These are phyloP conservation scores for Eucalyptus regnans DNA, from an alignment of 345 rosid species.

Conservation along the genomic window DNA sequence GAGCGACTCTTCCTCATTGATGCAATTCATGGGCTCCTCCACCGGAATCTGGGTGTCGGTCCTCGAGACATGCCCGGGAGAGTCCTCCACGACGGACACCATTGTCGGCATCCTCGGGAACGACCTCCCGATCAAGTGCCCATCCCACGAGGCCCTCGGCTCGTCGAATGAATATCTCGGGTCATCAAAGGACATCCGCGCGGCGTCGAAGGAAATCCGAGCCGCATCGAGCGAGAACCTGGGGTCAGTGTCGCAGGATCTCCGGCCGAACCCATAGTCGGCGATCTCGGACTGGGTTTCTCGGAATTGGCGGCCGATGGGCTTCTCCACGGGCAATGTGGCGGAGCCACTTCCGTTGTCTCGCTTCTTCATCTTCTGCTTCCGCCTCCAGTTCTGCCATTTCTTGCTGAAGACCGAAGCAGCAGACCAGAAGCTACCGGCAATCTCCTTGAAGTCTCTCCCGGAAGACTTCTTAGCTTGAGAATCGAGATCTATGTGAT, in stretches of 20 bases:
- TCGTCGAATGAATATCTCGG: conserved; percentile 85
- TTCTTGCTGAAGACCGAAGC: conserved; percentile 97
- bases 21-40: conserved; percentile 42
- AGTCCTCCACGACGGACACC: conserved; percentile 90
- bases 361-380: conserved; percentile 84
- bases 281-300: conserved; percentile 98
- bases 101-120: conserved; percentile 76
- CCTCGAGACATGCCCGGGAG: conserved; percentile 54
- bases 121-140: conserved; percentile 57
- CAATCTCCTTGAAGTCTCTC: conserved; percentile 64
- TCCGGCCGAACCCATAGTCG: conserved; percentile 86
- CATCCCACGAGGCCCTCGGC: conserved; percentile 98
- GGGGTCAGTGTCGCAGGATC: conserved; percentile 99
- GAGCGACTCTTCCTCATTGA: conserved; percentile 29
- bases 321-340: conserved; percentile 89
- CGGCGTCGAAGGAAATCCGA: conserved; percentile 72
- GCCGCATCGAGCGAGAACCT: conserved; percentile 82
- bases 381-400: conserved; percentile 92
- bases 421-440: conserved; percentile 94
- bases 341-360: conserved; percentile 56
- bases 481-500: conserved; percentile 84
- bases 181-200: conserved; percentile 72
- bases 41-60: conserved; percentile 72
- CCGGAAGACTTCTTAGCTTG: conserved; percentile 75
- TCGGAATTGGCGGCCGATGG: conserved; percentile 76